These are phyloP conservation scores for Phylloporus scabripes DNA, from an alignment of 768 basidiomycete species.

Conservation along the genomic window DNA sequence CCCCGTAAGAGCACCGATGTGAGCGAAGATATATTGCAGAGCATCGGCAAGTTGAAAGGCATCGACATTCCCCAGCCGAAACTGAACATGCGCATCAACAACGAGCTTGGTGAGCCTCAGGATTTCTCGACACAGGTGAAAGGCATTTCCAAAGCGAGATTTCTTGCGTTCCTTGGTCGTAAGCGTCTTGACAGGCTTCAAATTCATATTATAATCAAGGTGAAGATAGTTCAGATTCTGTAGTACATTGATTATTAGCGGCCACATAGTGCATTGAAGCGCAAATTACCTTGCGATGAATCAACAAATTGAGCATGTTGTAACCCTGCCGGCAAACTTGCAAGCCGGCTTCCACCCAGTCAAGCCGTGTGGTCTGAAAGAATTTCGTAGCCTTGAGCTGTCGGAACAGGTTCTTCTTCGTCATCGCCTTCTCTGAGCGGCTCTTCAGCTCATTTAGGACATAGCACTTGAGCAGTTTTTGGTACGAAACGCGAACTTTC, in stretches of 20 bases:
- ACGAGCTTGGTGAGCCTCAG: conserved; percentile 96
- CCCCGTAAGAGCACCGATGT: conserved; percentile 96
- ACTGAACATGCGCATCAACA: conserved; percentile 98
- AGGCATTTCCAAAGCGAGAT: conserved; percentile 99
- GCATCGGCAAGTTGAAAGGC: conserved; percentile 99
- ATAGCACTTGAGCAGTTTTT: conserved; percentile 93
- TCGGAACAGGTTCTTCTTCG: conserved; percentile 95
- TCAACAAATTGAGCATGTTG: conserved; percentile 98
- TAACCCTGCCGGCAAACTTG: conserved; percentile 99
- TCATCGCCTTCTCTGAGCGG: conserved; percentile 91
- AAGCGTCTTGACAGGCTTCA: conserved; percentile 95
- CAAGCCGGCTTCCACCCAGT: conserved; percentile 98
- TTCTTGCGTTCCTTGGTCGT: conserved; percentile 99
- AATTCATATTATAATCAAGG: conserved; percentile 96
- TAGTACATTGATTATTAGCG: neutral
- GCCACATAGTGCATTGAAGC: neutral
- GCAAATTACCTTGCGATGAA: conserved; percentile 83
- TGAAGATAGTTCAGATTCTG: conserved; percentile 92
- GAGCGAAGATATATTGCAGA: conserved; percentile 94
- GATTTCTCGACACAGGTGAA: conserved; percentile 97
- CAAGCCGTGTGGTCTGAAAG: conserved; percentile 96
- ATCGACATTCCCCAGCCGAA: conserved; percentile 96
- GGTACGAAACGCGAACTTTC: conserved; percentile 98
- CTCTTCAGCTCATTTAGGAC: conserved; percentile 93
- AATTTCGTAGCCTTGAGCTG: conserved; percentile 98